Evolutionary conservation across 1,284 basidiomycete species (phyloP).

Genomic region (Ceratobasidium sp.): DNA sequence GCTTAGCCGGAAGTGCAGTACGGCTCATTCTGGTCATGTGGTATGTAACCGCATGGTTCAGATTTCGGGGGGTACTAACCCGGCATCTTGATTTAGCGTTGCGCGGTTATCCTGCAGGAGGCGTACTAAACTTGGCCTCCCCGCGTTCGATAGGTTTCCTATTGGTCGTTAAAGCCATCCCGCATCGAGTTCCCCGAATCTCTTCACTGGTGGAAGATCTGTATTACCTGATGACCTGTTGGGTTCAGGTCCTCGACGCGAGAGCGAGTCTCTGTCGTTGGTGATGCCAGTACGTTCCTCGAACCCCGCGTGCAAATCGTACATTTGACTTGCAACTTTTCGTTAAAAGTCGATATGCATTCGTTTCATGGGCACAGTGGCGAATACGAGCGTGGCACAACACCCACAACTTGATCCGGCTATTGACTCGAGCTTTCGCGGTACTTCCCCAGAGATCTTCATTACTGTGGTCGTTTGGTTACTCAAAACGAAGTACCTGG

Average conservation of each 20-base stretch:
- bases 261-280: constrained; percentile 84
- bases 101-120: constrained; percentile 81
- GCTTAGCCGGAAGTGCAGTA: constrained; percentile 79
- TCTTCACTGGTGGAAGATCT: constrained; percentile 86
- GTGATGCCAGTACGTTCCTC: constrained; percentile 71
- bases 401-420: constrained; percentile 87
- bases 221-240: constrained; percentile 83
- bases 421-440: constrained; percentile 79
- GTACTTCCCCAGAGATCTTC: constrained; percentile 73
- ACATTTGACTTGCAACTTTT: constrained; percentile 35
- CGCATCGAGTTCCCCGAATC: constrained; percentile 68
- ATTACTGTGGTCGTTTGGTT: too few species aligned
- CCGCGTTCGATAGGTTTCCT: constrained; percentile 72
- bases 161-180: constrained; percentile 77
- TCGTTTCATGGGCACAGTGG: constrained; percentile 79
- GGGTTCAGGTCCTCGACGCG: constrained; percentile 74
- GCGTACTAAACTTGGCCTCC: too few species aligned
- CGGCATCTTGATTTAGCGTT: constrained; percentile 49
- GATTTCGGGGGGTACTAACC: constrained; percentile 4
- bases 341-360: constrained; percentile 73
- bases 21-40: constrained; percentile 73
- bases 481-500: too few species aligned
- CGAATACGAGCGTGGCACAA: constrained; percentile 90
- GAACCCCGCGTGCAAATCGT: not conserved
- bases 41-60: constrained; percentile 52